Evolutionary conservation across 345 rosid genomes (phyloP).

Genomic region (Citropsis articulata): DNA sequence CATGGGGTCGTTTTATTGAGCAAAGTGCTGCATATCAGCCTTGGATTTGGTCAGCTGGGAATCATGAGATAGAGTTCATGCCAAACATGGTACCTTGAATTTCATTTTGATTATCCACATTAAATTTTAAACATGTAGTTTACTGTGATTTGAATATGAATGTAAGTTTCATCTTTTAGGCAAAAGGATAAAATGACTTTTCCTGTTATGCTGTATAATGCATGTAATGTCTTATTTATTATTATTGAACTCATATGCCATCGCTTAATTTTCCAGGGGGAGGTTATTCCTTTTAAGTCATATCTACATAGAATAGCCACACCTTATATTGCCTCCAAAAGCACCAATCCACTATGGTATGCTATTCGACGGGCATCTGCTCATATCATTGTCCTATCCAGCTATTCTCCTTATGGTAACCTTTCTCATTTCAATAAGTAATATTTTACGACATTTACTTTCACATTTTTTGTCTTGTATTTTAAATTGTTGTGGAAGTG

Average conservation of each 20-base stretch:
- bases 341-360: conserved; percentile 52
- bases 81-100: conserved; percentile 17
- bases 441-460: not conserved
- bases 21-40: conserved; percentile 49
- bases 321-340: conserved; percentile 43
- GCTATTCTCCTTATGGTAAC: conserved; percentile 63
- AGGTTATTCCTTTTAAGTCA: conserved; percentile 49
- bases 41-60: conserved; percentile 45
- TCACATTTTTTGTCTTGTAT: not conserved
- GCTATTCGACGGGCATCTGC: conserved; percentile 57
- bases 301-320: conserved; percentile 48
- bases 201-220: not conserved
- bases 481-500: not conserved
- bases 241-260: not conserved
- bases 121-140: not conserved
- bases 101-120: not conserved
- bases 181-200: not conserved
- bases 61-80: conserved; percentile 43
- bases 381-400: conserved; percentile 52
- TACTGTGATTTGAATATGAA: not conserved
- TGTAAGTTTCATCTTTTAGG: not conserved
- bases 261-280: conserved; percentile 35
- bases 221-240: not conserved
- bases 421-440: not conserved
- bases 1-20: conserved; percentile 47